These are phyloP conservation scores for Fraxinus baroniana DNA, from an alignment of 305 asterid species.

Conservation along the genomic window DNA sequence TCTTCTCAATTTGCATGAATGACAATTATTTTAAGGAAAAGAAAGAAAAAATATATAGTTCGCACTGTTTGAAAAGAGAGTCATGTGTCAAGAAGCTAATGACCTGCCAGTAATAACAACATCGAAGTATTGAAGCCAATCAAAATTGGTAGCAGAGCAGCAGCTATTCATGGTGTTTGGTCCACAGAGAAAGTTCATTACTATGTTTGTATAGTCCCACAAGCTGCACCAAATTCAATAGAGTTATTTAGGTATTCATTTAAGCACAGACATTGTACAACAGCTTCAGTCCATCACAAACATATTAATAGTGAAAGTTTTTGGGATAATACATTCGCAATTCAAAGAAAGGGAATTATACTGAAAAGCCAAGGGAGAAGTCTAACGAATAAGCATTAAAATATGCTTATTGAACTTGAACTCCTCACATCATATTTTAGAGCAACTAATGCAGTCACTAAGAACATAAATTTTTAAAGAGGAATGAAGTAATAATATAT, in stretches of 20 bases:
- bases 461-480: neutral
- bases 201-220: slow-evolving; percentile 94
- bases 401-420: neutral
- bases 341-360: neutral
- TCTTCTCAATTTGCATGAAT: slow-evolving; percentile 4
- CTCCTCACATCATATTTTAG: neutral
- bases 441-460: neutral
- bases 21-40: neutral
- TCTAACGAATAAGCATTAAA: neutral
- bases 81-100: slow-evolving; percentile 27
- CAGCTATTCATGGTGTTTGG: slow-evolving; percentile 45
- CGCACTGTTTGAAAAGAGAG: slow-evolving; percentile 9
- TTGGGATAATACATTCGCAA: neutral
- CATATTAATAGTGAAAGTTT: neutral
- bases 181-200: slow-evolving; percentile 96
- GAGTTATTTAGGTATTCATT: slow-evolving; percentile 18
- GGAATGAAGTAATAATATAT: neutral
- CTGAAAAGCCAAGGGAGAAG: neutral
- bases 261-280: slow-evolving; percentile 11
- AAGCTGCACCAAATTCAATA: slow-evolving; percentile 61
- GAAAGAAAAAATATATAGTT: slow-evolving; percentile 3
- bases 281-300: neutral
- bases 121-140: slow-evolving; percentile 89
- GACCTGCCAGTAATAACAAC: slow-evolving; percentile 98
- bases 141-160: slow-evolving; percentile 47